Evolutionary conservation across 805 yeast genomes (phyloP).

Genomic region (Sporopachydermia quercuum): DNA sequence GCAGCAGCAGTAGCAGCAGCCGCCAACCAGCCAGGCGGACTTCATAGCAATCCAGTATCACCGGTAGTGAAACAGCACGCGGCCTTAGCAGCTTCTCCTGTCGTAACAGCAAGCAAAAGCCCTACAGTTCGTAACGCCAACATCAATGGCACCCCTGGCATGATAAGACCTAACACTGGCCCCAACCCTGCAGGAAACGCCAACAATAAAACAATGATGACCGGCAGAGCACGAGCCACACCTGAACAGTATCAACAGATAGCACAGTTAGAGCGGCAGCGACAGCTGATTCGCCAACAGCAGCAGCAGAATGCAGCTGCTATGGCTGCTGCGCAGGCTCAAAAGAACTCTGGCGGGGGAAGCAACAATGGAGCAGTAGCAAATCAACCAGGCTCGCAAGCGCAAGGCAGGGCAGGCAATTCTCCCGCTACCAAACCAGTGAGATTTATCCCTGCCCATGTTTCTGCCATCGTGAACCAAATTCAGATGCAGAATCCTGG

Average conservation of each 20-base stretch:
- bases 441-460: slow-evolving; percentile 44
- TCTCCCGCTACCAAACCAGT: not conserved
- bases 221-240: slow-evolving; percentile 4
- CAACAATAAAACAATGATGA: not conserved
- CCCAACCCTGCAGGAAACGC: too few species aligned
- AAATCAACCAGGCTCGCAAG: not conserved
- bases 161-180: too few species aligned
- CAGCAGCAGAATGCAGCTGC: slow-evolving; percentile 6
- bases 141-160: too few species aligned
- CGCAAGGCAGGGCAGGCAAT: not conserved
- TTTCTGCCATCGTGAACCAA: slow-evolving; percentile 46
- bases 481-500: slow-evolving; percentile 55
- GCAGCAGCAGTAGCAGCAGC: slow-evolving; percentile 8
- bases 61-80: not conserved
- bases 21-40: slow-evolving; percentile 5
- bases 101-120: too few species aligned
- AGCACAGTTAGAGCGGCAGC: slow-evolving; percentile 14
- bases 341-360: not conserved
- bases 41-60: too few species aligned
- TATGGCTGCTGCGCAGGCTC: not conserved
- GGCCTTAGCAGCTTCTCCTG: too few species aligned
- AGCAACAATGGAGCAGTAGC: slow-evolving; percentile 16
- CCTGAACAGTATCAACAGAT: slow-evolving; percentile 15
- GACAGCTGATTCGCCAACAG: slow-evolving; percentile 10
- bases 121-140: too few species aligned